Percentiles rank a stretch among this genome's conserved stretches.
Evolutionary conservation across 2,329 filamentous ascomycete genomes (phyloP).

Genomic region (Elsinoe batatas): DNA sequence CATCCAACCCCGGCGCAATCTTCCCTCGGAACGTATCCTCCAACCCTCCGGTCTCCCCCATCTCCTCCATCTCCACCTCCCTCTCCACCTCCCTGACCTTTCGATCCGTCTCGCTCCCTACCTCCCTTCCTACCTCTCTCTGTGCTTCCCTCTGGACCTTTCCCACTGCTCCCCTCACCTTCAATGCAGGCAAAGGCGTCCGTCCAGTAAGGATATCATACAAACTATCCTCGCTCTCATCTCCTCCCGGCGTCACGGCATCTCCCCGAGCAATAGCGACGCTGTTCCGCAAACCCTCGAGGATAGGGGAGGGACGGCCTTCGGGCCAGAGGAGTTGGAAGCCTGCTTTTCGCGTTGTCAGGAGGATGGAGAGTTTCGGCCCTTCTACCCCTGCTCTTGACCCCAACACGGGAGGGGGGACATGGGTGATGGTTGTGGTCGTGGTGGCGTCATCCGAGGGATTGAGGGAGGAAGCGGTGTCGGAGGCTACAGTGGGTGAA

Average conservation of each 20-base stretch:
- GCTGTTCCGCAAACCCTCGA: constrained; percentile 26
- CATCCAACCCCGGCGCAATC: not conserved
- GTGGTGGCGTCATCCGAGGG: not conserved
- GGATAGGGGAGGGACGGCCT: constrained; percentile 23
- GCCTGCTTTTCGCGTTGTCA: constrained; percentile 26
- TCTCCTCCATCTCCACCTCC: not conserved
- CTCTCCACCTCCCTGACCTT: not conserved
- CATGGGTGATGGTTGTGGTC: constrained; percentile 6
- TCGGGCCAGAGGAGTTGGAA: constrained; percentile 34
- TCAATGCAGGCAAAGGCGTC: constrained; percentile 31
- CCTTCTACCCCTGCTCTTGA: constrained; percentile 28
- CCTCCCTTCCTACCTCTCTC: constrained; percentile 24
- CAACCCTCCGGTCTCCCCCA: not conserved
- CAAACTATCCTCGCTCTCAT: constrained; percentile 38
- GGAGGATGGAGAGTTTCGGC: constrained; percentile 28
- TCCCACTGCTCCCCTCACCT: constrained; percentile 25
- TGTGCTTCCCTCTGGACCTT: constrained; percentile 24
- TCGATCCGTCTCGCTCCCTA: constrained; percentile 25
- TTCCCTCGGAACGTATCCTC: not conserved
- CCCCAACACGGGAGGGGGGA: not conserved
- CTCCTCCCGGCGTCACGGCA: constrained; percentile 22
- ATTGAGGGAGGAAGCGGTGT: too few relatives aligned
- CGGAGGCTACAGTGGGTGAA: not conserved
- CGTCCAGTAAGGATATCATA: constrained; percentile 39
- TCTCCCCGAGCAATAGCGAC: constrained; percentile 17